phyloP scores from a whole-genome alignment of 257 asterid genomes.

The Nicotiana tomentosiformis region DNA sequence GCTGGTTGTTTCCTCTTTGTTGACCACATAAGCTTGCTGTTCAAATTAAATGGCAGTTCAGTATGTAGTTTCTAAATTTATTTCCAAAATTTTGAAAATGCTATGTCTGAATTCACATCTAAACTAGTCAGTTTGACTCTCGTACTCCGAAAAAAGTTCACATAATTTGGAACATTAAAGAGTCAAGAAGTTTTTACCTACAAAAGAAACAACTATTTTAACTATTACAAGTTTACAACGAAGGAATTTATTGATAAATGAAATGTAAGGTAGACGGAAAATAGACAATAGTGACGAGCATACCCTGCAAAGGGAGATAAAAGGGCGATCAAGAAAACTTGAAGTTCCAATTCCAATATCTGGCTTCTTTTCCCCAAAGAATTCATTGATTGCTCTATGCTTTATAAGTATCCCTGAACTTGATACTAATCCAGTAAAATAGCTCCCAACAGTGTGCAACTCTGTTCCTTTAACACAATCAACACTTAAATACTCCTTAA shows the following conservation, averaged over 20 bases:
- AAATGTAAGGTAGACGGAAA: too few relatives aligned
- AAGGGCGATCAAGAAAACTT: constrained; percentile 41
- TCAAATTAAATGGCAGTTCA: not conserved
- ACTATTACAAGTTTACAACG: too few relatives aligned
- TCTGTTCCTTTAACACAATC: constrained; percentile 66
- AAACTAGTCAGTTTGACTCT: too few relatives aligned
- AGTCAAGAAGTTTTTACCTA: too few relatives aligned
- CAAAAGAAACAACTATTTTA: too few relatives aligned
- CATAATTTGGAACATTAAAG: too few relatives aligned
- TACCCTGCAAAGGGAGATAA: constrained; percentile 34
- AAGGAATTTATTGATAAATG: too few relatives aligned
- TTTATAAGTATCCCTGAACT: constrained; percentile 49
- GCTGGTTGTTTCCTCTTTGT: constrained; percentile 35
- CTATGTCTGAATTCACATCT: too few relatives aligned
- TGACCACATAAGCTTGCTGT: constrained; percentile 72
- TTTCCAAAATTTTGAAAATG: too few relatives aligned
- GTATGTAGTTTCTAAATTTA: too few relatives aligned
- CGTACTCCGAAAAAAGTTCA: too few relatives aligned
- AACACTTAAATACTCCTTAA: constrained; percentile 60
- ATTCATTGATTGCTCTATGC: constrained; percentile 55
- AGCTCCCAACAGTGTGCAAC: constrained; percentile 45
- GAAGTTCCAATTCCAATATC: constrained; percentile 66
- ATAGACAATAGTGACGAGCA: not conserved
- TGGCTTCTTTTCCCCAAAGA: constrained; percentile 48
- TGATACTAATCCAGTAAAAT: constrained; percentile 51